Conservation (phyloP, 2,329 filamentous ascomycete genomes). For the Aphanoascus verrucosus region DNA sequence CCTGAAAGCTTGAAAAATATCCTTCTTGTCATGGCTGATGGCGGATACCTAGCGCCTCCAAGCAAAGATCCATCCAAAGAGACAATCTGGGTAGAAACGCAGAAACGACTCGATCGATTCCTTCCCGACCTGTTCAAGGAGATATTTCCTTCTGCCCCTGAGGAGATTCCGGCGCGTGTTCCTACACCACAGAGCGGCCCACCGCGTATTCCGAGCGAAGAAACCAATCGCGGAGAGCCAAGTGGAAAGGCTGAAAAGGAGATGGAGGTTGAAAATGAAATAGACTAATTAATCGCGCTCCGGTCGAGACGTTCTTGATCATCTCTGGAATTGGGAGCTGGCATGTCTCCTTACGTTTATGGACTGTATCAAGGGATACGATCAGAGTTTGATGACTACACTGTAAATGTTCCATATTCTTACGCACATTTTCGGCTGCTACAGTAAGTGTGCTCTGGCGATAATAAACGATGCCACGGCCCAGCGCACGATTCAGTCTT, state of each 20-base stretch:
- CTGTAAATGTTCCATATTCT: too few relatives aligned
- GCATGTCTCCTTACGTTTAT: not conserved
- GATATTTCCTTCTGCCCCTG: slow-evolving; percentile 41
- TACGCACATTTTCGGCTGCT: too few relatives aligned
- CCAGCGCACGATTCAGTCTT: too few relatives aligned
- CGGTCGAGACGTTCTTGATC: not conserved
- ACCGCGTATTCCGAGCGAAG: not conserved
- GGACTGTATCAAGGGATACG: too few relatives aligned
- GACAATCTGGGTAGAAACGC: slow-evolving; percentile 51
- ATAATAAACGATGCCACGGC: too few relatives aligned
- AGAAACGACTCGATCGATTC: slow-evolving; percentile 49
- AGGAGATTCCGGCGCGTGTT: not conserved
- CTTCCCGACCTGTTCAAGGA: slow-evolving; percentile 49
- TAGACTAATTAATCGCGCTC: not conserved
- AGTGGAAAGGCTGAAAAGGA: not conserved
- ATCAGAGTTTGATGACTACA: too few relatives aligned
- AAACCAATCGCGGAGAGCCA: not conserved
- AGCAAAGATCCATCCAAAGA: slow-evolving; percentile 40
- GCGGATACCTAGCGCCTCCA: slow-evolving; percentile 69
- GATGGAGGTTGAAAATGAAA: not conserved
- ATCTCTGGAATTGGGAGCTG: not conserved
- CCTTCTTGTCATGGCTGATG: slow-evolving; percentile 85
- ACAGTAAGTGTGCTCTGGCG: too few relatives aligned
- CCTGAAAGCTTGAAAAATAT: slow-evolving; percentile 95
- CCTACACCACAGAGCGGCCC: not conserved